Percentiles rank a stretch among this genome's conserved stretches.
phyloP scores from a whole-genome alignment of 805 yeast genomes.

The Lachancea thermotolerans region DNA sequence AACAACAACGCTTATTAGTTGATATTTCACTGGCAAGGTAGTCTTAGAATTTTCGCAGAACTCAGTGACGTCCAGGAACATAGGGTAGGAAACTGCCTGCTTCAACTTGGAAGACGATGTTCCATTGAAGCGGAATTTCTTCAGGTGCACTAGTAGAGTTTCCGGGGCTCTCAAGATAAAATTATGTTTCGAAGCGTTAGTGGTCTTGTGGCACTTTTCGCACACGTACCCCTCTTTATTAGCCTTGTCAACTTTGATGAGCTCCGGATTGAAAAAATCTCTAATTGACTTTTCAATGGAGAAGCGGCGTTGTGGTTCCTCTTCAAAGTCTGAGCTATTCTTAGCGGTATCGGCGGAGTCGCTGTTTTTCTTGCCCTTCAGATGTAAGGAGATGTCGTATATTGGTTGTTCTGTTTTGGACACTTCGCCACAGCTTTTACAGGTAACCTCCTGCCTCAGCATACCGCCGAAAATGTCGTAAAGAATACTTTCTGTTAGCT shows the following conservation, averaged over 20 bases:
- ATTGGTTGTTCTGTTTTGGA: constrained; percentile 89
- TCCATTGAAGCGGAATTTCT: constrained; percentile 85
- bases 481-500: constrained; percentile 70
- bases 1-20: constrained; percentile 74
- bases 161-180: constrained; percentile 82
- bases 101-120: constrained; percentile 76
- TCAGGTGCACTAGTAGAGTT: constrained; percentile 76
- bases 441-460: constrained; percentile 75
- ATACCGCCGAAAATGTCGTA: constrained; percentile 95
- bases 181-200: constrained; percentile 71
- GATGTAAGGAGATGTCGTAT: constrained; percentile 81
- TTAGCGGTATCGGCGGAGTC: not conserved
- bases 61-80: constrained; percentile 63
- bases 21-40: constrained; percentile 49
- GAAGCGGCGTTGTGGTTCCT: constrained; percentile 36
- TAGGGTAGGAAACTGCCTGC: constrained; percentile 76
- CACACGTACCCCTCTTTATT: constrained; percentile 80
- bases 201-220: constrained; percentile 72
- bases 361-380: constrained; percentile 44
- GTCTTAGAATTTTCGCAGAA: constrained; percentile 39
- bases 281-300: constrained; percentile 67
- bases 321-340: constrained; percentile 7
- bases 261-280: constrained; percentile 80
- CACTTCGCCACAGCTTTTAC: constrained; percentile 73
- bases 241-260: constrained; percentile 54